A percentile compares a stretch with the other conserved stretches of the same genome.
Evolutionary conservation across 768 basidiomycete species (phyloP).

Genomic region (Cytidiella melzeri): DNA sequence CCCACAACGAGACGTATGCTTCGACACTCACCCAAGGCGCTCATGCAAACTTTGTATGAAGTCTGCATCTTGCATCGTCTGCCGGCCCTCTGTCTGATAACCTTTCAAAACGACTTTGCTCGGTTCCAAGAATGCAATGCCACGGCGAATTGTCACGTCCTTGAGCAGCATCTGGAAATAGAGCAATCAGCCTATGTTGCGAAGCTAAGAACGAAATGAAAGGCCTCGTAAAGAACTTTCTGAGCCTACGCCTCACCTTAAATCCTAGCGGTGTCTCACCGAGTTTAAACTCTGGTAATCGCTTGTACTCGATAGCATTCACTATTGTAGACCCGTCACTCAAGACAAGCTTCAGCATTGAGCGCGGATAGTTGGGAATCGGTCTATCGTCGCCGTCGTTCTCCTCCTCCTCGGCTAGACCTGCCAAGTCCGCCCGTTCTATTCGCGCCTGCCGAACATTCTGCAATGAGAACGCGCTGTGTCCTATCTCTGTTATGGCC

Average conservation of each 20-base stretch:
- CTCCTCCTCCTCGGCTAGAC: conserved; percentile 42
- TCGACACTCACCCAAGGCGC: conserved; percentile 62
- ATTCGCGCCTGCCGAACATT: conserved; percentile 61
- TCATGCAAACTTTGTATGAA: conserved; percentile 57
- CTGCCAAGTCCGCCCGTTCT: conserved; percentile 47
- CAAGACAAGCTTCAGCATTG: conserved; percentile 70
- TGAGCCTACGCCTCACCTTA: conserved; percentile 52
- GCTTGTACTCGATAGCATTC: conserved; percentile 73
- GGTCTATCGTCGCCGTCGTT: conserved; percentile 62
- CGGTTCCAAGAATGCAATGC: conserved; percentile 76
- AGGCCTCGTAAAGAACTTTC: not conserved
- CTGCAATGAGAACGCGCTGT: conserved; percentile 75
- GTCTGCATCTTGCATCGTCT: conserved; percentile 46
- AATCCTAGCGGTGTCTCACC: conserved; percentile 76
- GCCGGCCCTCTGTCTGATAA: conserved; percentile 57
- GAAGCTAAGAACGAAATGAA: not conserved
- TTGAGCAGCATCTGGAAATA: conserved; percentile 57
- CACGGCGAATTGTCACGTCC: conserved; percentile 59
- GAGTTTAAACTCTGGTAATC: conserved; percentile 57
- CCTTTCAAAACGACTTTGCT: conserved; percentile 54
- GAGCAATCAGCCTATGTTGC: not conserved
- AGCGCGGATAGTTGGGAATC: conserved; percentile 75
- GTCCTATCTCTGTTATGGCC: conserved; percentile 76
- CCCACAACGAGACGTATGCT: too few species aligned
- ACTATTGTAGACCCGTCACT: conserved; percentile 70